phyloP scores from a whole-genome alignment of 352 stramenopile genomes.

The Aphanomyces euteiches region DNA sequence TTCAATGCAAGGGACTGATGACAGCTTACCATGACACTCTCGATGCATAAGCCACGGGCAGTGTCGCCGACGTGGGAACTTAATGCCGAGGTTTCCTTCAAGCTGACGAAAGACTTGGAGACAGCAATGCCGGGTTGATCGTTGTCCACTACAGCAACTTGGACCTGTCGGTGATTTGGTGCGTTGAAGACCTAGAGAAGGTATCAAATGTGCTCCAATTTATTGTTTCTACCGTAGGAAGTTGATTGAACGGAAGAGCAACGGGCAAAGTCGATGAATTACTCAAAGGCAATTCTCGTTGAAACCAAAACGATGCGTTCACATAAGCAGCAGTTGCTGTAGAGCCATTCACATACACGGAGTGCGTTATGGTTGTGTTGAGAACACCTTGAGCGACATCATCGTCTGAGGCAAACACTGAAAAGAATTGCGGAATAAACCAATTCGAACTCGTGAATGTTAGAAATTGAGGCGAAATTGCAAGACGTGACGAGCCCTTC shows the following conservation, averaged over 20 bases:
- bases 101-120: constrained; percentile 29
- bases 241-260: constrained; percentile 58
- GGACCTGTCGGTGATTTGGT: constrained; percentile 46
- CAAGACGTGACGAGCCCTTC: constrained; percentile 45
- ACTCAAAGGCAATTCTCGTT: constrained; percentile 34
- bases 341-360: constrained; percentile 30
- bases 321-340: not conserved
- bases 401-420: constrained; percentile 48
- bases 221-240: constrained; percentile 40
- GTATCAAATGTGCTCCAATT: not conserved
- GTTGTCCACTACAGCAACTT: constrained; percentile 49
- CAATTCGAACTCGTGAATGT: constrained; percentile 60
- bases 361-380: constrained; percentile 48
- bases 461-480: constrained; percentile 49
- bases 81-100: constrained; percentile 39
- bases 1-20: not conserved
- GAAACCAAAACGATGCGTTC: constrained; percentile 53
- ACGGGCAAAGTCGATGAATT: constrained; percentile 33
- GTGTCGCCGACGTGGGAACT: constrained; percentile 44
- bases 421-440: constrained; percentile 57
- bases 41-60: constrained; percentile 24
- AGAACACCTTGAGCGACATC: constrained; percentile 40
- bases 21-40: constrained; percentile 19
- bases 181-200: constrained; percentile 35
- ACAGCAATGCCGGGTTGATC: constrained; percentile 48